These are phyloP conservation scores for Gossypium lobatum DNA, from an alignment of 441 rosid genomes.

Conservation along the genomic window DNA sequence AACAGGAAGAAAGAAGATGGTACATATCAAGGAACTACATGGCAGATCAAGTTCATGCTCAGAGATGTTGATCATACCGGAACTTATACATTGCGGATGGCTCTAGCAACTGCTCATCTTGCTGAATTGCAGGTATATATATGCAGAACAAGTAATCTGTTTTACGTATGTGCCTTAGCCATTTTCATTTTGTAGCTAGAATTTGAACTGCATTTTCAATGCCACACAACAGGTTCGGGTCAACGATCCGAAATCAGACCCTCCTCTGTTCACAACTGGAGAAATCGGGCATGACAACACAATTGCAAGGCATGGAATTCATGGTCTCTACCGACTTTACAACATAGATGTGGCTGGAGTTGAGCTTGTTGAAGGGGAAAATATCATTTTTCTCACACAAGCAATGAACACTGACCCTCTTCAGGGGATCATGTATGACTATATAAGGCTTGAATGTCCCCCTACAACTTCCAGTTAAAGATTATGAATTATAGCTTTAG, in stretches of 20 bases:
- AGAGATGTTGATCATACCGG: slow-evolving; percentile 24
- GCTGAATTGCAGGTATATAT: slow-evolving; percentile 57
- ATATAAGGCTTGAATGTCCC: slow-evolving; percentile 79
- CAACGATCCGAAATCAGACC: slow-evolving; percentile 39
- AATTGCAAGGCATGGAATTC: slow-evolving; percentile 89
- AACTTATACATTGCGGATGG: slow-evolving; percentile 51
- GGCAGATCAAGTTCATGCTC: slow-evolving; percentile 67
- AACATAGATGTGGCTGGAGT: slow-evolving; percentile 43
- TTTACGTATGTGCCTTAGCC: not conserved
- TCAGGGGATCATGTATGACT: slow-evolving; percentile 84
- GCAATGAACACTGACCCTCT: slow-evolving; percentile 45
- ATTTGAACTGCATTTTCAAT: not conserved
- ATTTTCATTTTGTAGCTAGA: not conserved
- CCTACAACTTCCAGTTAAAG: slow-evolving; percentile 11
- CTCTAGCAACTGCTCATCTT: slow-evolving; percentile 63
- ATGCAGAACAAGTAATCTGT: not conserved
- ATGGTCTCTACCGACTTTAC: slow-evolving; percentile 78
- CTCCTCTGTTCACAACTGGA: slow-evolving; percentile 58
- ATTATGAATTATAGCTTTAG: not conserved
- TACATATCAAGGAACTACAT: slow-evolving; percentile 49
- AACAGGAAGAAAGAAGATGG: slow-evolving; percentile 43
- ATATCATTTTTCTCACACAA: slow-evolving; percentile 65
- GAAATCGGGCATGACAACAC: slow-evolving; percentile 79
- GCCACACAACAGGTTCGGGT: slow-evolving; percentile 39
- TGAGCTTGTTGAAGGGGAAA: slow-evolving; percentile 48